phyloP scores from a whole-genome alignment of 257 asterid species.

The Mentha longifolia region DNA sequence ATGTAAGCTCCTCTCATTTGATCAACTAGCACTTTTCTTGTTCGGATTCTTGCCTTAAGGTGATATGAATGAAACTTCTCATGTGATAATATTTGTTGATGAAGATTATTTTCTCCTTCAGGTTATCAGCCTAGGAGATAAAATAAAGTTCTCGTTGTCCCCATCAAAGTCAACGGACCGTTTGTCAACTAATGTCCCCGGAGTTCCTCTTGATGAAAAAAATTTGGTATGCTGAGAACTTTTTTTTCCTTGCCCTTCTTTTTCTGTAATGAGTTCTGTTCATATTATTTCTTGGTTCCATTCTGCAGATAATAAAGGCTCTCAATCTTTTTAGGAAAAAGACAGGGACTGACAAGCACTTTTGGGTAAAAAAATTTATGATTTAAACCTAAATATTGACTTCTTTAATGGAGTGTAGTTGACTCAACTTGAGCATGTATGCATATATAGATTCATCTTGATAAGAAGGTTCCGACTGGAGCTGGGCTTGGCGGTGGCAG shows the following conservation, averaged over 20 bases:
- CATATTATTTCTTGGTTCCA: constrained; percentile 2
- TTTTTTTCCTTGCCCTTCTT: constrained; percentile 18
- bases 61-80: constrained; percentile 29
- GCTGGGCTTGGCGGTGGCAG: constrained; percentile 99
- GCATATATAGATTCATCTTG: constrained; percentile 77
- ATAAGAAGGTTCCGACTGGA: constrained; percentile 95
- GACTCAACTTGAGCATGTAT: constrained; percentile 9
- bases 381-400: not conserved
- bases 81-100: not conserved
- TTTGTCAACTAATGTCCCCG: constrained; percentile 76
- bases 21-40: not conserved
- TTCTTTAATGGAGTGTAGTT: constrained; percentile 4
- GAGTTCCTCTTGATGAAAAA: constrained; percentile 81
- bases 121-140: constrained; percentile 96
- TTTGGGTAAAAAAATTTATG: constrained; percentile 63
- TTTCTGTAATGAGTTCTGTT: not conserved
- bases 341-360: constrained; percentile 77
- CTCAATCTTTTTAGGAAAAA: constrained; percentile 91
- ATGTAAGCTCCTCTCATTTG: constrained; percentile 51
- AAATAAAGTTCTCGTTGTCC: constrained; percentile 80
- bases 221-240: constrained; percentile 62
- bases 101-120: constrained; percentile 39
- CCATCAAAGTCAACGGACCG: constrained; percentile 82
- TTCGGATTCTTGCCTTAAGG: constrained; percentile 5
- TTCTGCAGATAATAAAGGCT: constrained; percentile 92